These are phyloP conservation scores for Bipolaris sorokiniana DNA, from an alignment of 2,329 filamentous ascomycete species.

Conservation along the genomic window DNA sequence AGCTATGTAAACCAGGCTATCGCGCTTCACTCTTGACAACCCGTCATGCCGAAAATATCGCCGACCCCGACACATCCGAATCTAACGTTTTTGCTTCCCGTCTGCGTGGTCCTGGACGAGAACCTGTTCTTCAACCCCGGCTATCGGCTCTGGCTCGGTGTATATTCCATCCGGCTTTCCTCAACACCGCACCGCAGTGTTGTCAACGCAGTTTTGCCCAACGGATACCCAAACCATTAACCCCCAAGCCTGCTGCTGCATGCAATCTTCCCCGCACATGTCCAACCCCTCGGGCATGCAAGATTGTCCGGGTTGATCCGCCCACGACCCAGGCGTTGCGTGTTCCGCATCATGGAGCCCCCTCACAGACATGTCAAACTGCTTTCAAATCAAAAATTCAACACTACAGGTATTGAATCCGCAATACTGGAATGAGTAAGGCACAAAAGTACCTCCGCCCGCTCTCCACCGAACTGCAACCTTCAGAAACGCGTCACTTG, in stretches of 20 bases:
- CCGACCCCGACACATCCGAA: neutral
- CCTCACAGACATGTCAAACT: neutral
- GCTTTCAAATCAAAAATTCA: neutral
- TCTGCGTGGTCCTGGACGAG: neutral
- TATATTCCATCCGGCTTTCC: neutral
- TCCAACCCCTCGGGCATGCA: neutral
- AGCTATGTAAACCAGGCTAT: neutral
- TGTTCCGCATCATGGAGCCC: neutral
- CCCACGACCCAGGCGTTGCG: neutral
- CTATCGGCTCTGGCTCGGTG: neutral
- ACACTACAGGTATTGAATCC: neutral
- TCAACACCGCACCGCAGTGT: neutral
- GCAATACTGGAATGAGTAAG: neutral
- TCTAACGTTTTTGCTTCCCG: neutral
- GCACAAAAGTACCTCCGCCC: neutral
- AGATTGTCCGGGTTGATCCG: neutral
- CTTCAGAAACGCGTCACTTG: conserved; percentile 5
- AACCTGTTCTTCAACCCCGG: neutral
- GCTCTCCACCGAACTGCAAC: neutral
- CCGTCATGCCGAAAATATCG: neutral
- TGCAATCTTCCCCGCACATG: too few relatives aligned
- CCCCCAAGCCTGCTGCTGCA: neutral
- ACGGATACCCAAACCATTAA: neutral
- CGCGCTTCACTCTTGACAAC: neutral
- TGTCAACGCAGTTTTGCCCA: neutral